Conservation (phyloP, 1,139 yeast genomes). For the Geotrichum candidum region DNA sequence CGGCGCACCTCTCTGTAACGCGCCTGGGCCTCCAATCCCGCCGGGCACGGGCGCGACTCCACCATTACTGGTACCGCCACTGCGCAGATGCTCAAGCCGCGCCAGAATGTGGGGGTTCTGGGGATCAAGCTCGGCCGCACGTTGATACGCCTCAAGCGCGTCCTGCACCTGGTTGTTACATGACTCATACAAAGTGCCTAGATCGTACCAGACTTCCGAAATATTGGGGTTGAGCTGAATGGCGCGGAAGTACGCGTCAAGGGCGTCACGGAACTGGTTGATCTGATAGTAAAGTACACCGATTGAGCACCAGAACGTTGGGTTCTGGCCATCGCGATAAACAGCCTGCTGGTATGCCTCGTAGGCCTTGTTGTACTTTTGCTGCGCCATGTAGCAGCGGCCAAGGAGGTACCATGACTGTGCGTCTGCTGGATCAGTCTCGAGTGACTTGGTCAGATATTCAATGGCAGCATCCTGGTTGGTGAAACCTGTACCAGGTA, state of each 20-base stretch:
- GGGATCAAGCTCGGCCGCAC: conserved; percentile 93
- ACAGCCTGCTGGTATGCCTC: conserved; percentile 99
- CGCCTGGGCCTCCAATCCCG: conserved; percentile 46
- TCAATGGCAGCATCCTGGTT: conserved; percentile 80
- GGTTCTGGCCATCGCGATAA: conserved; percentile 90
- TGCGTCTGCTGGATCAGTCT: conserved; percentile 88
- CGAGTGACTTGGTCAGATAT: conserved; percentile 77
- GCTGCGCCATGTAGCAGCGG: conserved; percentile 92
- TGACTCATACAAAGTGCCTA: conserved; percentile 93
- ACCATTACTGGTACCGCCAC: conserved; percentile 47
- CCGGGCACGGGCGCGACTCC: not conserved
- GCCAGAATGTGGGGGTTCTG: conserved; percentile 91
- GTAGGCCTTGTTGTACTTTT: conserved; percentile 91
- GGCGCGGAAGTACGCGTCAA: conserved; percentile 96
- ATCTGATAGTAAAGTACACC: conserved; percentile 96
- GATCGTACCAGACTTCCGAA: conserved; percentile 96
- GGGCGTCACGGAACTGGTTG: conserved; percentile 90
- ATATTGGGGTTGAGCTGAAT: conserved; percentile 91
- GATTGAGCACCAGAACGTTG: conserved; percentile 98
- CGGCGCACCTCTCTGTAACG: conserved; percentile 19
- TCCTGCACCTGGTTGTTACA: conserved; percentile 93
- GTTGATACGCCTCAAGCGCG: conserved; percentile 93
- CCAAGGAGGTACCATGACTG: conserved; percentile 97
- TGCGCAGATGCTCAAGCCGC: conserved; percentile 71
- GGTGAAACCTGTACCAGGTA: conserved; percentile 62